Evolutionary conservation across 1,139 yeast genomes (phyloP), one percentile per base, ranked within the genome.

Genomic region (Geotrichum carabidarum): DNA sequence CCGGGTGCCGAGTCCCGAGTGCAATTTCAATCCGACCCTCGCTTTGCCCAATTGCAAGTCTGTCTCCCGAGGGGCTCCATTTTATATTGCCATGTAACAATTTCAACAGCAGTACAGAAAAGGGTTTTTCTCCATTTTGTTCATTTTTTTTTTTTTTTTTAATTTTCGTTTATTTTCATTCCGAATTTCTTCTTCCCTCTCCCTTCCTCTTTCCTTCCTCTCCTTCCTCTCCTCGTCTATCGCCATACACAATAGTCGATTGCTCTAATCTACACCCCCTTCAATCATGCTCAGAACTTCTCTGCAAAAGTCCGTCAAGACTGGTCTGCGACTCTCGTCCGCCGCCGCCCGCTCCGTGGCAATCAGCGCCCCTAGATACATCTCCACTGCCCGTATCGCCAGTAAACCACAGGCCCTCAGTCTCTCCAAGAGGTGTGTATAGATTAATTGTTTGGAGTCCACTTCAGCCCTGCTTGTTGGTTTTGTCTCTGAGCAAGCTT

Each of bases 211-310:
- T 31, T 46, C 40, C 30, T 31, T 31, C 37, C 15, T 35, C 45
- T 30, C 38, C 4, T n/a, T 44, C 17, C 15, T 30, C 48, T 18
- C 43, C 11, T 38, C 43, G 11, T 15, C 18, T 38, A 43, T 14
- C 17, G n/a, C 35, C 27, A 43, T 43, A 22, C 27, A 22, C 27
- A 22, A 22, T 22, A 22, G 27, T 22, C 27, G 27, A 22, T 22
- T 22, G 27, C 27, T 22, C 27, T 22, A 22, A 22, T 22, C 27
- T 22, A 22, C 27, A 22, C 27, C 27, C 27, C 27, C 15, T 9
- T 31, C 36, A 14, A n/a, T 17, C 22, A 55, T 55, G 58, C 53
- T 55, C 40, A 50, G 58, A 49, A 52, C 50, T 14, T 34, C 53
- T 8, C 44, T 43, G 35, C 55, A 27, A 50, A 48, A 50, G 43